These are phyloP conservation scores for Yamadazyma songkhlaensis DNA, from an alignment of 1,139 yeast species.

Conservation along the genomic window DNA sequence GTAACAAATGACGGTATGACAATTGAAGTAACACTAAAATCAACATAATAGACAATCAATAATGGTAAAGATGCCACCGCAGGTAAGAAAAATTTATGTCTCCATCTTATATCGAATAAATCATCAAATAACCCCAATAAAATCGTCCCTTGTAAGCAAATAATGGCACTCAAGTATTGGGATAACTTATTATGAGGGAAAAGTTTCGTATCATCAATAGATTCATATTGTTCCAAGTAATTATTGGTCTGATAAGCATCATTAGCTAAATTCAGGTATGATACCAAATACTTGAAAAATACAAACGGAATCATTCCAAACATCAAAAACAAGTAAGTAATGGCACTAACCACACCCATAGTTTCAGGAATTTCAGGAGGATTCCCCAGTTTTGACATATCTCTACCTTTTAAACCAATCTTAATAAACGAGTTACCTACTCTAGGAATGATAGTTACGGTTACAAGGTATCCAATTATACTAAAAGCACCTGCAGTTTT, in stretches of 20 bases:
- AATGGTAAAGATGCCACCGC: conserved; percentile 93
- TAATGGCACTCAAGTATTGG: conserved; percentile 78
- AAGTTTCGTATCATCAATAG: conserved; percentile 30
- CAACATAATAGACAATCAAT: conserved; percentile 86
- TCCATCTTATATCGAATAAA: conserved; percentile 92
- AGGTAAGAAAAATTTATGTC: conserved; percentile 93
- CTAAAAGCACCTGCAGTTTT: conserved; percentile 64
- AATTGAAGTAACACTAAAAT: conserved; percentile 90
- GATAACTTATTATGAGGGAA: conserved; percentile 87
- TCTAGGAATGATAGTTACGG: conserved; percentile 62
- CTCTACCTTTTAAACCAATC: conserved; percentile 82
- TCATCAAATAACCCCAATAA: conserved; percentile 92
- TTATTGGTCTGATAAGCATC: conserved; percentile 31
- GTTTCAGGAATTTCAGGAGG: conserved; percentile 67
- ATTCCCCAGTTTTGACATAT: conserved; percentile 70
- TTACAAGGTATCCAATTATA: conserved; percentile 59
- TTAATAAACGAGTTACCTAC: conserved; percentile 64
- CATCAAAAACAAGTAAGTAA: conserved; percentile 78
- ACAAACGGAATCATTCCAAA: conserved; percentile 85
- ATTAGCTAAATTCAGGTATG: conserved; percentile 38
- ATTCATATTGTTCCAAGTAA: conserved; percentile 35
- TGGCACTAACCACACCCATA: conserved; percentile 84
- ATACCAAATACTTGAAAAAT: conserved; percentile 75
- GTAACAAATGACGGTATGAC: conserved; percentile 74
- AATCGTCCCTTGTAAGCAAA: conserved; percentile 81